A percentile compares a stretch with the other conserved stretches of the same genome.
Conservation (phyloP, 2,329 filamentous ascomycete genomes). For the Blastomyces parvus region DNA sequence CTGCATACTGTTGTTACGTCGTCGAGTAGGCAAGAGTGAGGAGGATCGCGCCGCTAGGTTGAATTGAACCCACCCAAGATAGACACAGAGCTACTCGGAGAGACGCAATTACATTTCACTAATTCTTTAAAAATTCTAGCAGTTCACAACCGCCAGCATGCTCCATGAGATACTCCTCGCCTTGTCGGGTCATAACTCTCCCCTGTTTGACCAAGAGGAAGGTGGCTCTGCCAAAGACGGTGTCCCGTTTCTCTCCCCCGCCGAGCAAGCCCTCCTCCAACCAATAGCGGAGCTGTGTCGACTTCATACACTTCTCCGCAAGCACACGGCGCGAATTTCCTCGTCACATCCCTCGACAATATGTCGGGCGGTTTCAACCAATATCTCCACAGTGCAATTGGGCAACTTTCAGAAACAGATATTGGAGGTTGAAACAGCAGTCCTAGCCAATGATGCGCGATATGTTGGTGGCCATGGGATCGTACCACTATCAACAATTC, state of each 20-base stretch:
- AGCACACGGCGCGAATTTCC: conserved; percentile 57
- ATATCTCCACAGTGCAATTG: conserved; percentile 65
- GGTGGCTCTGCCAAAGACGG: conserved; percentile 41
- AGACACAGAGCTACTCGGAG: too few relatives aligned
- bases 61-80: neutral
- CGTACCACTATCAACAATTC: conserved; percentile 76
- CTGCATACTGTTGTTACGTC: conserved; percentile 37
- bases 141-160: conserved; percentile 47
- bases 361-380: conserved; percentile 75
- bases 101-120: conserved; percentile 7
- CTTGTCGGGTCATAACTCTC: conserved; percentile 85
- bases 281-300: conserved; percentile 68
- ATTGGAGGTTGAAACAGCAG: conserved; percentile 68
- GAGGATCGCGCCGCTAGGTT: conserved; percentile 23
- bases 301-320: conserved; percentile 63
- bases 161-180: conserved; percentile 97
- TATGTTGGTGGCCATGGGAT: conserved; percentile 88
- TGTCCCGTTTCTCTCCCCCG: conserved; percentile 53
- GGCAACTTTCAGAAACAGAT: conserved; percentile 74
- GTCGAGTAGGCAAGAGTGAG: conserved; percentile 24
- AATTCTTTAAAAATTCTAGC: conserved; percentile 8
- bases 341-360: conserved; percentile 67
- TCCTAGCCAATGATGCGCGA: conserved; percentile 65
- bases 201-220: conserved; percentile 57
- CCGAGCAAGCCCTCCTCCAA: conserved; percentile 71